Conservation (phyloP, 345 rosid species). For the Hypericum perforatum region DNA sequence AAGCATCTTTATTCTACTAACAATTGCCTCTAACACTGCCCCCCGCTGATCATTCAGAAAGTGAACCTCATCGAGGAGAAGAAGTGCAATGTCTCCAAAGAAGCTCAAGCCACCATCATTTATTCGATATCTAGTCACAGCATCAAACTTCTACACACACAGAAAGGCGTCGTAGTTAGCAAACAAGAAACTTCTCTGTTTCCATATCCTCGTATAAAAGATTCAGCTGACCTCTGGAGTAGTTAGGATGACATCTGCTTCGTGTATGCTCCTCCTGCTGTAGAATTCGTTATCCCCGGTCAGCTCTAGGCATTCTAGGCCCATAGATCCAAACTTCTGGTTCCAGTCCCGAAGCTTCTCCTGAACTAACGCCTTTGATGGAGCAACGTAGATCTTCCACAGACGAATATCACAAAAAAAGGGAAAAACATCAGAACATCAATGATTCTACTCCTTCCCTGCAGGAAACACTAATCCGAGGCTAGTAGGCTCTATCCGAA, state of each 20-base stretch:
- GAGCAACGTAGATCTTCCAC: constrained; percentile 73
- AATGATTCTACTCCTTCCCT: background rate
- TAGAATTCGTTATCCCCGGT: constrained; percentile 85
- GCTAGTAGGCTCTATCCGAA: too few relatives aligned
- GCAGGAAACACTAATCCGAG: background rate
- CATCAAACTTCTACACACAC: constrained; percentile 85
- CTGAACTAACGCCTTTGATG: constrained; percentile 93
- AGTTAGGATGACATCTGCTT: constrained; percentile 84
- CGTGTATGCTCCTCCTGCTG: constrained; percentile 60
- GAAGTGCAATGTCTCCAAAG: constrained; percentile 82
- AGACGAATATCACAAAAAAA: constrained; percentile 17
- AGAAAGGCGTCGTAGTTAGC: background rate
- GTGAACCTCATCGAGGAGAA: constrained; percentile 96
- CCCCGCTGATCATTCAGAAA: constrained; percentile 91
- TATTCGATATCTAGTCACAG: constrained; percentile 78
- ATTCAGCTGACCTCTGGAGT: constrained; percentile 98
- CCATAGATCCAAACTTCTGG: constrained; percentile 72
- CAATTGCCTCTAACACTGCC: constrained; percentile 89
- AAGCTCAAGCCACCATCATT: constrained; percentile 90
- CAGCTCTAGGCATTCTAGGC: constrained; percentile 79
- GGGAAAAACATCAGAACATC: constrained; percentile 5
- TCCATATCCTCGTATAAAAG: too few relatives aligned
- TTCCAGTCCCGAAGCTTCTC: constrained; percentile 93
- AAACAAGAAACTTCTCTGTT: too few relatives aligned
- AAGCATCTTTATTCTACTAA: constrained; percentile 89